These are phyloP conservation scores for Veloboletus limbatus DNA, from an alignment of 1,284 basidiomycete species.

Conservation along the genomic window DNA sequence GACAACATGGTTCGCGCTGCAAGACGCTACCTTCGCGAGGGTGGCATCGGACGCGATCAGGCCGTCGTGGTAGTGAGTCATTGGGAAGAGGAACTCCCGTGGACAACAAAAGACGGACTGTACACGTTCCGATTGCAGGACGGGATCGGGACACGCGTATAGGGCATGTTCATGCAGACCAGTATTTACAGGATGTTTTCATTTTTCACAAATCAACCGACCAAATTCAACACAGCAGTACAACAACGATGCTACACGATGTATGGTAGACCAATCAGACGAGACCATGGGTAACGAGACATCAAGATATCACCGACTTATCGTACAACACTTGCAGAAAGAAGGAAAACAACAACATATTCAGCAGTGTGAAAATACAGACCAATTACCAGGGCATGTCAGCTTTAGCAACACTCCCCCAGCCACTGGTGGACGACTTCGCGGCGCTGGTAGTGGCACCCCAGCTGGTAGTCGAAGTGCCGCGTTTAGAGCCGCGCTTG, in stretches of 20 bases:
- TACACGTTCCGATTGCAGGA: slow-evolving; percentile 37
- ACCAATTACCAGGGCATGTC: slow-evolving; percentile 23
- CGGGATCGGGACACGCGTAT: slow-evolving; percentile 33
- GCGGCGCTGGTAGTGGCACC: neutral
- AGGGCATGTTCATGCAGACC: neutral
- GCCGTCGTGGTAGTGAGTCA: slow-evolving; percentile 84
- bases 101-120: slow-evolving; percentile 54
- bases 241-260: neutral
- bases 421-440: slow-evolving; percentile 26
- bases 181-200: slow-evolving; percentile 5
- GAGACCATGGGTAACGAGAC: neutral
- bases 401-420: slow-evolving; percentile 19
- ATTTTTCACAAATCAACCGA: neutral
- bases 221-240: neutral
- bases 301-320: neutral
- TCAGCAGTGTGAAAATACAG: neutral
- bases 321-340: slow-evolving; percentile 5
- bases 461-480: slow-evolving; percentile 15
- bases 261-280: slow-evolving; percentile 1
- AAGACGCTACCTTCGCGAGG: slow-evolving; percentile 56
- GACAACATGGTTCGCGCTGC: slow-evolving; percentile 68
- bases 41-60: slow-evolving; percentile 57
- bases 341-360: neutral
- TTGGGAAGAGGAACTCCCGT: slow-evolving; percentile 86
- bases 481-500: slow-evolving; percentile 17